A percentile compares a stretch with the other conserved stretches of the same genome.
These are phyloP conservation scores for Wickerhamiella kazuoi DNA, from an alignment of 805 yeast species.

Conservation along the genomic window DNA sequence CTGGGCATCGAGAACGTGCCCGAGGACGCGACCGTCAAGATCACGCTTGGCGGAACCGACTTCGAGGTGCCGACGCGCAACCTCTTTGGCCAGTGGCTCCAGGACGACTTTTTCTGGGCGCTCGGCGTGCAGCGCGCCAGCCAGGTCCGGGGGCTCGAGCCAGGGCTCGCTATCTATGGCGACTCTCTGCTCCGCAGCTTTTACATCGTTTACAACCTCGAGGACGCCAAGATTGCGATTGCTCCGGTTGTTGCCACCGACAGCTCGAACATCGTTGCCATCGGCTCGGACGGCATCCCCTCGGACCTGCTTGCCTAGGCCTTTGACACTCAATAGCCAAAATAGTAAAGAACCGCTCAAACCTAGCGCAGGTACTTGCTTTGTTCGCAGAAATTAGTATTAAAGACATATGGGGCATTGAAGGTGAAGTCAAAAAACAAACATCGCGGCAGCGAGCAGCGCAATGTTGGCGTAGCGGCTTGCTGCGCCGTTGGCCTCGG, in stretches of 20 bases:
- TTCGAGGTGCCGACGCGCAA: not conserved
- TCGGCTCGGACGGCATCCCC: not conserved
- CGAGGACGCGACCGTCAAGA: not conserved
- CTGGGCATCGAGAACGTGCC: not conserved
- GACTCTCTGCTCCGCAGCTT: slow-evolving; percentile 48
- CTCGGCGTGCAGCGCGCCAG: not conserved
- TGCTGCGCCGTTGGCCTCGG: no score
- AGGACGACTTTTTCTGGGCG: not conserved
- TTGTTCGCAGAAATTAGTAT: no score
- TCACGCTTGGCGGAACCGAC: not conserved
- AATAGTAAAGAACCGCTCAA: no score
- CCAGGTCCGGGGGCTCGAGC: not conserved
- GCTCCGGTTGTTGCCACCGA: slow-evolving; percentile 27
- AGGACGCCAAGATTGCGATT: slow-evolving; percentile 34
- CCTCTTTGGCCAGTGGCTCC: not conserved
- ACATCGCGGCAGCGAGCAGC: no score
- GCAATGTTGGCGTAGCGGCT: no score
- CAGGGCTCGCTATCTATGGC: slow-evolving; percentile 29
- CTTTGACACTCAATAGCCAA: no score
- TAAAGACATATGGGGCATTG: no score
- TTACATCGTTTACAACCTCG: slow-evolving; percentile 51
- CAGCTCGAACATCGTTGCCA: not conserved
- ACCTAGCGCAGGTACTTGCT: no score
- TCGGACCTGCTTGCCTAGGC: not conserved
- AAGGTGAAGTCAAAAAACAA: no score